Conservation (phyloP, 345 rosid species). For the Corchorus olitorius region DNA sequence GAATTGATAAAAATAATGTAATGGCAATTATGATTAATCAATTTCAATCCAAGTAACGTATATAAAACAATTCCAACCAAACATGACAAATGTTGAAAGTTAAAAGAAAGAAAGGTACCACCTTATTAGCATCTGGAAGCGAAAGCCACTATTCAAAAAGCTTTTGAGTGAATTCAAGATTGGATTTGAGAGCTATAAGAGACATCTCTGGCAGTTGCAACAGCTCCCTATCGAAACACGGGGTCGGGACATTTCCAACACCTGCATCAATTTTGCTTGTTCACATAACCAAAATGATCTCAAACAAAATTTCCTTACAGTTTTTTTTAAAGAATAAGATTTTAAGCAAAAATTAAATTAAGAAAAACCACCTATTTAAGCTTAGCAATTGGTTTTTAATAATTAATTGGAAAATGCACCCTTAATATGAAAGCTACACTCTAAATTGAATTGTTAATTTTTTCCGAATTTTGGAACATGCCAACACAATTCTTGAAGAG, state of each 20-base stretch:
- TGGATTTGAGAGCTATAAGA: constrained; percentile 67
- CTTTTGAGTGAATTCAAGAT: constrained; percentile 67
- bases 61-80: constrained; percentile 3
- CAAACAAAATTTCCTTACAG: constrained; percentile 18
- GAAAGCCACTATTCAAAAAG: constrained; percentile 96
- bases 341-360: background rate
- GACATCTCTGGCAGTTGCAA: constrained; percentile 84
- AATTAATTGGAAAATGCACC: background rate
- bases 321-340: constrained; percentile 6
- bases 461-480: no score
- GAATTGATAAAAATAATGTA: background rate
- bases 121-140: constrained; percentile 77
- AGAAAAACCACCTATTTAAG: background rate
- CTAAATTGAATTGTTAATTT: no score
- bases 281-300: constrained; percentile 29
- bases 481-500: no score
- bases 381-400: background rate
- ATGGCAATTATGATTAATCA: background rate
- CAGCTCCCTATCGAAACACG: constrained; percentile 72
- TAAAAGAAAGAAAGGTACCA: constrained; percentile 43
- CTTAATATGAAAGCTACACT: no score
- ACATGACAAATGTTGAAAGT: background rate
- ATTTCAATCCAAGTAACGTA: background rate
- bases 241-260: constrained; percentile 55
- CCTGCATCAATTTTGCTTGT: constrained; percentile 39